A percentile compares a stretch with the other conserved stretches of the same genome.
These are phyloP conservation scores for Acer yangbiense DNA, from an alignment of 345 rosid genomes.

Conservation along the genomic window DNA sequence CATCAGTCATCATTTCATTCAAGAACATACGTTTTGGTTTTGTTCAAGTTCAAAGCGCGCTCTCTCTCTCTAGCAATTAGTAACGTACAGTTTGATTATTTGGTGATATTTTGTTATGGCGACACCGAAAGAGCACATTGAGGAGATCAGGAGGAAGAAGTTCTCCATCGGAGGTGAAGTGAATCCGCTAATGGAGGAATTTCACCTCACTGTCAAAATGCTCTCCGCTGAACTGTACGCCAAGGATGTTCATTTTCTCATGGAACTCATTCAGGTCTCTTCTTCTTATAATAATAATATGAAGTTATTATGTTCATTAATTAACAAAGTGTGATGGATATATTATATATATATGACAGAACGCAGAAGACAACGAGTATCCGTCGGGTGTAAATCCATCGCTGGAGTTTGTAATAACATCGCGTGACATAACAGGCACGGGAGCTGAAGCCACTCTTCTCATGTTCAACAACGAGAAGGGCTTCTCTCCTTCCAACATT, in stretches of 20 bases:
- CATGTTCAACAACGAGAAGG: constrained; percentile 68
- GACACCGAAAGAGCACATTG: constrained; percentile 50
- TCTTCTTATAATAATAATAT: no score
- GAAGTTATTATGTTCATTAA: no score
- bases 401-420: constrained; percentile 69
- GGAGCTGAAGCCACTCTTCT: constrained; percentile 71
- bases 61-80: no score
- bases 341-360: constrained; percentile 42
- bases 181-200: constrained; percentile 53
- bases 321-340: background rate
- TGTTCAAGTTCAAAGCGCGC: background rate
- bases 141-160: constrained; percentile 42
- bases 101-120: constrained; percentile 19
- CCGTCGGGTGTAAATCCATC: constrained; percentile 63
- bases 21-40: background rate
- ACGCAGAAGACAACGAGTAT: constrained; percentile 80
- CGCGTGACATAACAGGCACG: constrained; percentile 64
- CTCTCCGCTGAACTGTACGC: constrained; percentile 74
- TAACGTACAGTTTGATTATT: no score
- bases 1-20: no score
- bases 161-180: constrained; percentile 60
- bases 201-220: constrained; percentile 59
- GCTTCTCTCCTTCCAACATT: constrained; percentile 57
- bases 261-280: constrained; percentile 69
- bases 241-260: constrained; percentile 67